Conservation (phyloP, 306 rosid species). For the Heteromeles arbutifolia region DNA sequence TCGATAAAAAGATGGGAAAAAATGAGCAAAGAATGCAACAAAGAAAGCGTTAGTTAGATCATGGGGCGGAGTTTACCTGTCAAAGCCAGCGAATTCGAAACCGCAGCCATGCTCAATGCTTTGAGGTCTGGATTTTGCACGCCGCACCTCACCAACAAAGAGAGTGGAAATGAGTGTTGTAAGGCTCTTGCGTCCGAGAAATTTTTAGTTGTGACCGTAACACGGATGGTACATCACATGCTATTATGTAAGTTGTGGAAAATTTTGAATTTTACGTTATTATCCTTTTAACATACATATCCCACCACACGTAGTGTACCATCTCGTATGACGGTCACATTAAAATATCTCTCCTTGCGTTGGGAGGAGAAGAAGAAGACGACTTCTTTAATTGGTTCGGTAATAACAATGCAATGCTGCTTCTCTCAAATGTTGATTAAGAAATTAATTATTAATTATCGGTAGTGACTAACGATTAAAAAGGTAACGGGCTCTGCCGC, state of each 20-base stretch:
- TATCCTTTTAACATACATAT: no score
- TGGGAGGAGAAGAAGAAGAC: not conserved
- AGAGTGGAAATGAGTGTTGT: not conserved
- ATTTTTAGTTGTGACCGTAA: no score
- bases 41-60: not conserved
- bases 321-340: no score
- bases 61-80: constrained; percentile 21
- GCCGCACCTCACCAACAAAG: not conserved
- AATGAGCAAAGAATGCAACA: not conserved
- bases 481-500: no score
- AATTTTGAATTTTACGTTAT: no score
- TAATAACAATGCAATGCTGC: constrained; percentile 23
- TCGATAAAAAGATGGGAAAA: not conserved
- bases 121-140: not conserved
- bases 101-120: constrained; percentile 41
- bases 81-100: constrained; percentile 47
- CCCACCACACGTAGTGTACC: no score
- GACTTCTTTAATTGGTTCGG: constrained; percentile 19
- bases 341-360: no score
- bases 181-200: not conserved
- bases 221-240: no score
- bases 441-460: not conserved
- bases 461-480: not conserved
- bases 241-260: no score
- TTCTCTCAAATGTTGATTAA: not conserved